Conservation (phyloP, 768 basidiomycete genomes). For the Fibroporia radiculosa region DNA sequence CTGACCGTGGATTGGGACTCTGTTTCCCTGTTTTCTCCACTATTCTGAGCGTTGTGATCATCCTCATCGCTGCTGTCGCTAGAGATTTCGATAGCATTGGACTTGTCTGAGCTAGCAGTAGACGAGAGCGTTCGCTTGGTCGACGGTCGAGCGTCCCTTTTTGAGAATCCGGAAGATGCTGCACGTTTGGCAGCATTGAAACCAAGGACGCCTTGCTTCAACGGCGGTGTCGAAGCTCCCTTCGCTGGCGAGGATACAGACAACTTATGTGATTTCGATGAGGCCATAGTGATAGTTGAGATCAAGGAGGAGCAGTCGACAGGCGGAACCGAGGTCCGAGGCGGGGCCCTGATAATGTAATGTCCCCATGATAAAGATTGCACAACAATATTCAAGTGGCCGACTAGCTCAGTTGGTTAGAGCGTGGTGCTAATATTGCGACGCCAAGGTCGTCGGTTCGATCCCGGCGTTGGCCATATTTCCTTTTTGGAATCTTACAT, state of each 20-base stretch:
- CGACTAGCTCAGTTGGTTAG: slow-evolving; percentile 91
- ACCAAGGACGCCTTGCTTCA: slow-evolving; percentile 4
- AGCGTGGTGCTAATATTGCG: slow-evolving; percentile 73
- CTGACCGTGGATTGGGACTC: not conserved
- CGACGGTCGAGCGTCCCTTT: not conserved
- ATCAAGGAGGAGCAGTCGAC: not conserved
- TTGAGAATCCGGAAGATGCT: not conserved
- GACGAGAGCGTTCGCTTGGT: not conserved
- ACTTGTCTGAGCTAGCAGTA: not conserved
- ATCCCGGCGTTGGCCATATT: slow-evolving; percentile 6
- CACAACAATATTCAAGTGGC: slow-evolving; percentile 28
- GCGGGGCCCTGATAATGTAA: not conserved
- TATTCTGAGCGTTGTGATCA: not conserved
- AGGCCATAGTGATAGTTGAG: not conserved
- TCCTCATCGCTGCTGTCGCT: not conserved
- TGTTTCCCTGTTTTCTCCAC: not conserved
- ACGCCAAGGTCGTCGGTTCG: slow-evolving; percentile 8
- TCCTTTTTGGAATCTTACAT: too few species aligned
- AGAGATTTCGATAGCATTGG: slow-evolving; percentile 1
- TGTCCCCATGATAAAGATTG: not conserved
- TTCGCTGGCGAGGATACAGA: not conserved
- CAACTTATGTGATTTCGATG: not conserved
- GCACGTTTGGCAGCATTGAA: not conserved
- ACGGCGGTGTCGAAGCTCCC: not conserved
- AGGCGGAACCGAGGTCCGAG: not conserved